A percentile compares a stretch with the other conserved stretches of the same genome.
Evolutionary conservation across 177 flowering plant species (phyloP).

Genomic region (Vitis hybrid): DNA sequence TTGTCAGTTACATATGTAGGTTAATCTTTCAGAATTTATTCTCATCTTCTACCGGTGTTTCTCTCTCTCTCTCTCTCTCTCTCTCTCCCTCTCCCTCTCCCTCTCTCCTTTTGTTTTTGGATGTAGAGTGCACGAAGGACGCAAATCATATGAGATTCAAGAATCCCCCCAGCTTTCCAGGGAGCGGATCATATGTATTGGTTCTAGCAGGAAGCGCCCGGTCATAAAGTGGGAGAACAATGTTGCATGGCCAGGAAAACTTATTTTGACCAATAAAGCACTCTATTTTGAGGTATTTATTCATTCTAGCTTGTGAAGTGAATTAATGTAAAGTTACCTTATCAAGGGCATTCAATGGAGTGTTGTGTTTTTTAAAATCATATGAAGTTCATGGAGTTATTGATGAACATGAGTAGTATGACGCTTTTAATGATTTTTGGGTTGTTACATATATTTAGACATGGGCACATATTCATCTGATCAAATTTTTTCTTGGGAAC

Average conservation of each 20-base stretch:
- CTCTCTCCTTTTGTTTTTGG: not conserved
- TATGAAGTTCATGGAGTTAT: too few species aligned
- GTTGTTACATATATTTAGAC: too few species aligned
- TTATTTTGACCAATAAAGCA: slow-evolving; percentile 80
- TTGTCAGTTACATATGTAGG: not conserved
- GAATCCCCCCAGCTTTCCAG: slow-evolving; percentile 33
- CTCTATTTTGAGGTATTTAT: slow-evolving; percentile 88
- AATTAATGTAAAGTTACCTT: too few species aligned
- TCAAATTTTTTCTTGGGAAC: too few species aligned
- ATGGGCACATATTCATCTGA: too few species aligned
- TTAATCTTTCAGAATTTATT: not conserved
- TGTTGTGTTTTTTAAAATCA: too few species aligned
- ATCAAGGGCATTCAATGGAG: too few species aligned
- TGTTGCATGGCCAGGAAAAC: slow-evolving; percentile 94
- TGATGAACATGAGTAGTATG: too few species aligned
- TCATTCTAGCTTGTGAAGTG: not conserved
- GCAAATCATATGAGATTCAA: slow-evolving; percentile 54
- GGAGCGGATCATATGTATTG: slow-evolving; percentile 75
- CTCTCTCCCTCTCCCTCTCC: too few species aligned
- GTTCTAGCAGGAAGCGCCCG: slow-evolving; percentile 78
- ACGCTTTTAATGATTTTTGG: too few species aligned
- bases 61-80: too few species aligned
- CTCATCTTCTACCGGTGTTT: slow-evolving; percentile 5
- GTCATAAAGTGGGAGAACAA: slow-evolving; percentile 93
- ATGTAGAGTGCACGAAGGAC: slow-evolving; percentile 78